Evolutionary conservation across 163 green algal genomes (phyloP).

Genomic region (Scenedesmus sp.): DNA sequence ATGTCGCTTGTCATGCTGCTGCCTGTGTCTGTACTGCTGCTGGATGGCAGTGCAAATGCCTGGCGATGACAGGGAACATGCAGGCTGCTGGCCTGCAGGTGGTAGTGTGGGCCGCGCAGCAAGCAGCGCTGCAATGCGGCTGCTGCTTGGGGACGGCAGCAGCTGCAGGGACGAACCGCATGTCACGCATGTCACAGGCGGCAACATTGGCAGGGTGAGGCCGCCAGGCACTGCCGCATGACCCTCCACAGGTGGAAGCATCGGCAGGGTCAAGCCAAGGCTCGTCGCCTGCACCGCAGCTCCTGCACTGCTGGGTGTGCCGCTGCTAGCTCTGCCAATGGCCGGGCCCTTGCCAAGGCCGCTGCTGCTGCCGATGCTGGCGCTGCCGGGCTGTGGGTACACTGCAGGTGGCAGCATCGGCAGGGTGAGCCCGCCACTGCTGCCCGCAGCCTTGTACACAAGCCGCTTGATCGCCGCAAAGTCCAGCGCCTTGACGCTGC

Average conservation of each 20-base stretch:
- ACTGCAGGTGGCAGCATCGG: constrained; percentile 33
- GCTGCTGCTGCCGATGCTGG: not conserved
- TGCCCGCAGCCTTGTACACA: not conserved
- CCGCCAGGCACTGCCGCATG: not conserved
- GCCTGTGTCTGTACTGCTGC: constrained; percentile 6
- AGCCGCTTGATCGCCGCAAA: not conserved
- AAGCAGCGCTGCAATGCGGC: not conserved
- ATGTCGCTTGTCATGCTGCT: not conserved
- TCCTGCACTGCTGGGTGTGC: not conserved
- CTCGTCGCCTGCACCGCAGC: too few relatives aligned
- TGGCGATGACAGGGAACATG: not conserved
- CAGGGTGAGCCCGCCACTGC: constrained; percentile 11
- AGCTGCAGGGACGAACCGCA: constrained; percentile 16
- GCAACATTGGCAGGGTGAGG: constrained; percentile 36
- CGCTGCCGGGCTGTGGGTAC: not conserved
- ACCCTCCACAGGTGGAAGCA: not conserved
- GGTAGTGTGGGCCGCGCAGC: not conserved
- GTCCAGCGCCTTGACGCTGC: not conserved
- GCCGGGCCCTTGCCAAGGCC: not conserved
- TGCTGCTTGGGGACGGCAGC: constrained; percentile 1
- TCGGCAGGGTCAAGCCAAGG: constrained; percentile 7
- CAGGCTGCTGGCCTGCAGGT: not conserved
- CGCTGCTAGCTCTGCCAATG: not conserved
- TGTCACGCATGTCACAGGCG: not conserved
- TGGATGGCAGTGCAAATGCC: not conserved